Base-by-base conservation (phyloP, 257 asterid genomes). In the Jacaranda copaia region DNA sequence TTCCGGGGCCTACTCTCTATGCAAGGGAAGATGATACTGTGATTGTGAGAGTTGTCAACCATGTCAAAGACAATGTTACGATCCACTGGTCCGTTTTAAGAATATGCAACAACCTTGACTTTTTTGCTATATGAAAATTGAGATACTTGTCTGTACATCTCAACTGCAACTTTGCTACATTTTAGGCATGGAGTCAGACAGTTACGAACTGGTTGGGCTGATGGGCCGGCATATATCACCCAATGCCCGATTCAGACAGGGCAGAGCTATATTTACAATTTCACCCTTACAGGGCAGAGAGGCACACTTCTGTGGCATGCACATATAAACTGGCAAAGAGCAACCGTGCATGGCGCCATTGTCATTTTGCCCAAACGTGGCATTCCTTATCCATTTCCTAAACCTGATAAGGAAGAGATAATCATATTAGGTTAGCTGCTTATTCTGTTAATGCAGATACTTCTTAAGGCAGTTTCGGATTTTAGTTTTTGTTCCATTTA, bases 161-260 rank as follows among this genome's bases (percentile, higher is more conserved):
- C 14, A n/a, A 14, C 32, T 72, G 46, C 38, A 35, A 48, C 8
- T 9, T 8, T 20, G n/a, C 3, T 32, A 15, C 40, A 10, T 55
- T 69, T 56, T 73, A 92, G 97, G 97, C 97, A 90, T 59, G 97
- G 97, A 55, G 91, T 90, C 10, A 74, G 92, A 40, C 97, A 92
- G 74, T 49, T 88, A 1, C 76, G 94, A 78, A 90, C 92, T 4
- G 94, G 96, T 3, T 92, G 97, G 97, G 71, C 96, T 0, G 97
- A 92, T 35, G 97, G 96, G 61, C 96, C 97, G 0, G 96, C 87
- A 1, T 92, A 88, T 5, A 74, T 91, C 38, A 85, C 97, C 0
- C 97, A 91, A 36, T 92, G 97, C 72, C 96, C 97, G 4, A 92
- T 92, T 63, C 92, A 79, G 78, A 77, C 90, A 3, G 92, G 94